Evolutionary conservation across 2,329 filamentous ascomycete species (phyloP).

Genomic region (Cercospora sp.): DNA sequence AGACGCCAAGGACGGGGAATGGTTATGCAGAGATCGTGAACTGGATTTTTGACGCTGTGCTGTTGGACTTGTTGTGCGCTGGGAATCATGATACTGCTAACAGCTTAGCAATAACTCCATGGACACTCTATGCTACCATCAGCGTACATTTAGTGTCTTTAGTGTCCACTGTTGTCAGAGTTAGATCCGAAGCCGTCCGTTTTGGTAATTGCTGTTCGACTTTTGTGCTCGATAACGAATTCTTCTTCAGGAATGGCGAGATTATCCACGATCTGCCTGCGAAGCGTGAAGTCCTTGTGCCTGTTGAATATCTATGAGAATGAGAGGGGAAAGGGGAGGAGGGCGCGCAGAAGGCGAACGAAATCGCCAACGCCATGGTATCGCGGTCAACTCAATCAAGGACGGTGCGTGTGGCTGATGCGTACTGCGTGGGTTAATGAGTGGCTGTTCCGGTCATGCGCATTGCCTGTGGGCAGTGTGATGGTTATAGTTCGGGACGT

Average conservation of each 20-base stretch:
- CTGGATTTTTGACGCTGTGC: background rate
- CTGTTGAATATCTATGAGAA: background rate
- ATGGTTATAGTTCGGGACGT: background rate
- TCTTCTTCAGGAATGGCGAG: slow-evolving; percentile 2
- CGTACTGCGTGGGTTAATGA: slow-evolving; percentile 7
- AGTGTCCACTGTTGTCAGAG: background rate
- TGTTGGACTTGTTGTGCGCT: background rate
- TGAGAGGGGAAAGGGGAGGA: background rate
- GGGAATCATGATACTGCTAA: slow-evolving; percentile 4
- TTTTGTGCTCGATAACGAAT: slow-evolving; percentile 2
- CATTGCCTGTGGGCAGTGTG: background rate
- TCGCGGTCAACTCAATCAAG: background rate
- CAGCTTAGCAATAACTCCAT: background rate
- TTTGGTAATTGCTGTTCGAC: background rate
- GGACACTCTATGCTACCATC: background rate
- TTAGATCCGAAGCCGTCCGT: background rate
- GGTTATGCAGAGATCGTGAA: background rate
- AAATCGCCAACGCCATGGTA: slow-evolving; percentile 8
- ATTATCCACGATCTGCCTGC: slow-evolving; percentile 6
- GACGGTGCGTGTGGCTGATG: background rate
- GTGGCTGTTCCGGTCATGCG: background rate
- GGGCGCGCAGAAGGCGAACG: slow-evolving; percentile 1
- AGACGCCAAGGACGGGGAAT: background rate
- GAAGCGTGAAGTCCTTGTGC: background rate
- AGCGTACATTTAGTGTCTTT: background rate